phyloP scores from a whole-genome alignment of 2,329 filamentous ascomycete species.

The Scorias spongiosa region DNA sequence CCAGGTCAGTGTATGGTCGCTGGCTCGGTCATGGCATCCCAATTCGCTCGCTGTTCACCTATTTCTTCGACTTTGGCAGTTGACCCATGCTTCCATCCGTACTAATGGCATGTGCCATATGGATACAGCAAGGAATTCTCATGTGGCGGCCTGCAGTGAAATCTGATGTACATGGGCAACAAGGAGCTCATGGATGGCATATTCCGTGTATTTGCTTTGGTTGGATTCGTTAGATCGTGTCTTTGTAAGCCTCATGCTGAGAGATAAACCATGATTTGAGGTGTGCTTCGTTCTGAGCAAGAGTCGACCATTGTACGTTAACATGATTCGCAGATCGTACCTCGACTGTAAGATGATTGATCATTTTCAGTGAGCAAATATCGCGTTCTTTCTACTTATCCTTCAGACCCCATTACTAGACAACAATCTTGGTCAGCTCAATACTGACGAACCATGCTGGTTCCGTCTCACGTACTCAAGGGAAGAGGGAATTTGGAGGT shows the following conservation, averaged over 20 bases:
- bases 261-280: slow-evolving; percentile 13
- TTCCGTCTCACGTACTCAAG: slow-evolving; percentile 40
- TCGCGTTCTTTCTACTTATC: slow-evolving; percentile 33
- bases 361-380: slow-evolving; percentile 25
- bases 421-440: slow-evolving; percentile 33
- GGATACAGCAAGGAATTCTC: slow-evolving; percentile 22
- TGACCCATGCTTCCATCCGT: slow-evolving; percentile 5
- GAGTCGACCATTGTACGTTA: slow-evolving; percentile 9
- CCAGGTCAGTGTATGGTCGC: slow-evolving; percentile 16
- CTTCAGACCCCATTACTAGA: too few relatives aligned
- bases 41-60: too few relatives aligned
- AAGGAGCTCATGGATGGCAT: slow-evolving; percentile 11
- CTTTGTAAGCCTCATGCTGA: slow-evolving; percentile 20
- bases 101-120: slow-evolving; percentile 18
- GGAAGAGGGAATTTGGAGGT: slow-evolving; percentile 18
- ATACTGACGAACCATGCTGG: slow-evolving; percentile 32
- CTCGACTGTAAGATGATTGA: slow-evolving; percentile 21
- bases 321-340: slow-evolving; percentile 6
- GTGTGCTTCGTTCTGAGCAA: slow-evolving; percentile 9
- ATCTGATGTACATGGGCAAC: slow-evolving; percentile 13
- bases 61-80: slow-evolving; percentile 12
- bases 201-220: slow-evolving; percentile 15
- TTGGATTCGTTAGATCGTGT: slow-evolving; percentile 17
- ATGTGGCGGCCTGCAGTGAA: slow-evolving; percentile 19
- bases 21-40: not conserved